phyloP scores from a whole-genome alignment of 371 early-diverging fungal species.

The Rhizopus stolonifer region DNA sequence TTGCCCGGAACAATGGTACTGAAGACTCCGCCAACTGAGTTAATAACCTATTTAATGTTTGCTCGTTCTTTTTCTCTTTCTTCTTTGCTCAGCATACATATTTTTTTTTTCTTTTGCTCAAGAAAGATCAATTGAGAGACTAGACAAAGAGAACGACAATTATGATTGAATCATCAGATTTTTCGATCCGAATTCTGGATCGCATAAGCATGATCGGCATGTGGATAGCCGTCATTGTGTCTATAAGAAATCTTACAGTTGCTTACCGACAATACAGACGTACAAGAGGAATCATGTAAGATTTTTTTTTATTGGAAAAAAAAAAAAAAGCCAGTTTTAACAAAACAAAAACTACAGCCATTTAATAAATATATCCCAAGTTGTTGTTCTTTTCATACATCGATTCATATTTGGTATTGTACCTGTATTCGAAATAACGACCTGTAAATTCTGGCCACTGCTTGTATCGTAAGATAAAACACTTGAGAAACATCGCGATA shows the following conservation, averaged over 20 bases:
- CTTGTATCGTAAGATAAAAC: constrained; percentile 53
- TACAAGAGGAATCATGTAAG: constrained; percentile 45
- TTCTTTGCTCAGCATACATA: not conserved
- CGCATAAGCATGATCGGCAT: constrained; percentile 46
- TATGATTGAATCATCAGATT: constrained; percentile 38
- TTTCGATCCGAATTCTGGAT: constrained; percentile 39
- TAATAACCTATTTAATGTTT: not conserved
- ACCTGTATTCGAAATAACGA: constrained; percentile 45
- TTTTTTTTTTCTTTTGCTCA: not conserved
- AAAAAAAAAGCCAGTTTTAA: too few species aligned
- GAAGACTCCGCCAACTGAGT: not conserved
- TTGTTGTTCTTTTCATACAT: constrained; percentile 37
- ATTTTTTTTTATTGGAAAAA: not conserved
- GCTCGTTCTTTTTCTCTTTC: not conserved
- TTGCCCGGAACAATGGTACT: not conserved
- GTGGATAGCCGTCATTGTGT: constrained; percentile 41
- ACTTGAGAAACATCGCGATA: too few species aligned
- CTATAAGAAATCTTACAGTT: constrained; percentile 39
- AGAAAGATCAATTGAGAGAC: not conserved
- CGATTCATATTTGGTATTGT: constrained; percentile 43
- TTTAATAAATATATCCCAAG: constrained; percentile 43
- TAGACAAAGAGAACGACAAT: not conserved
- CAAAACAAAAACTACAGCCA: constrained; percentile 40
- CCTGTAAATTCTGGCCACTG: constrained; percentile 41
- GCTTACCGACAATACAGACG: constrained; percentile 42